Conservation (phyloP, 202 grass and related monocot genomes). For the Musa balbisiana region DNA sequence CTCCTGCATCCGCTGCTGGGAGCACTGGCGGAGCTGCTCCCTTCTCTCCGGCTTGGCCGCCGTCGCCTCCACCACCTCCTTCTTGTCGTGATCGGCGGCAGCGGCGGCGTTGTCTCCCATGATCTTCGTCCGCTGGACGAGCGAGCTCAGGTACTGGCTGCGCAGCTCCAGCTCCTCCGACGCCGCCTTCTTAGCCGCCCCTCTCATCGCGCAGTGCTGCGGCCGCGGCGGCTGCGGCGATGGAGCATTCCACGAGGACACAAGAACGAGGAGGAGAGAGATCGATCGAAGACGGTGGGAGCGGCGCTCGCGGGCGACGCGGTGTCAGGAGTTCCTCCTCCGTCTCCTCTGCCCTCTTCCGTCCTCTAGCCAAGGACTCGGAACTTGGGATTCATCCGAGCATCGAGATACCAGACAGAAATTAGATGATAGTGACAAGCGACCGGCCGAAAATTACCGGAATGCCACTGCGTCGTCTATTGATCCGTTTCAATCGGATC, state of each 20-base stretch:
- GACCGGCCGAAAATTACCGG: not conserved
- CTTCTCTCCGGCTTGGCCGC: slow-evolving; percentile 25
- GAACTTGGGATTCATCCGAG: not conserved
- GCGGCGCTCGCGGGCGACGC: no score
- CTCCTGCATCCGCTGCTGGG: slow-evolving; percentile 2
- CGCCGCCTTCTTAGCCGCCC: slow-evolving; percentile 27
- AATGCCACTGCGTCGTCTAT: not conserved
- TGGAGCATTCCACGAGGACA: not conserved
- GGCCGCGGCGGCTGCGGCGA: not conserved
- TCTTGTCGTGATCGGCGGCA: slow-evolving; percentile 3
- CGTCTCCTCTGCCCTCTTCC: not conserved
- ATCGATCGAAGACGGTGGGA: not conserved
- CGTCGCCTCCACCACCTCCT: slow-evolving; percentile 12
- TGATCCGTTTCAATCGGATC: no score
- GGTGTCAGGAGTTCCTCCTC: no score
- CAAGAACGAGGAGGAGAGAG: not conserved
- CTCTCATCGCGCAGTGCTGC: slow-evolving; percentile 25
- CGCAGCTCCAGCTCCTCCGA: slow-evolving; percentile 57
- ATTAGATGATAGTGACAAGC: not conserved
- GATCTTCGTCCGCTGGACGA: slow-evolving; percentile 55
- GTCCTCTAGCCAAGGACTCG: not conserved
- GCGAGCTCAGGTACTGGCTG: slow-evolving; percentile 48
- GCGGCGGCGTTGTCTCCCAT: slow-evolving; percentile 14
- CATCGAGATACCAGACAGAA: not conserved
- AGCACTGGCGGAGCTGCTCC: not conserved